Percentiles rank a stretch among this genome's conserved stretches.
Conservation (phyloP, 2,329 filamentous ascomycete species). For the Neopestalotiopsis sp. region DNA sequence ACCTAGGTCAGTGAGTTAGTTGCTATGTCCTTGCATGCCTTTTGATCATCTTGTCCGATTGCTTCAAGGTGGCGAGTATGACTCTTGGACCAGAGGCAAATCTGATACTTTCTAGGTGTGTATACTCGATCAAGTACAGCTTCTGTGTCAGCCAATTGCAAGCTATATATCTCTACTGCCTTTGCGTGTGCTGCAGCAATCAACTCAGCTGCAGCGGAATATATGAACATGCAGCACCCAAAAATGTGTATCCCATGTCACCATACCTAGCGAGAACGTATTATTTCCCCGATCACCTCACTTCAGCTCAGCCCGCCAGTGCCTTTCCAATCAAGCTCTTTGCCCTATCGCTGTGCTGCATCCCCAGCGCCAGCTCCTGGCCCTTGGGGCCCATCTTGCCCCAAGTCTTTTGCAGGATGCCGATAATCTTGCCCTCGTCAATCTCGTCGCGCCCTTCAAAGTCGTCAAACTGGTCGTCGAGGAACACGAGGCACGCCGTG, state of each 20-base stretch:
- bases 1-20: not conserved
- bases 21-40: not conserved
- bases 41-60: not conserved
- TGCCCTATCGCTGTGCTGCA: constrained; percentile 68
- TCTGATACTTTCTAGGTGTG: too few relatives aligned
- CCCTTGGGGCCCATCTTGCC: constrained; percentile 73
- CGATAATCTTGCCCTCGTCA: constrained; percentile 78
- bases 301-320: constrained; percentile 41
- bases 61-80: not conserved
- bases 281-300: too few relatives aligned
- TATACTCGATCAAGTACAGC: too few relatives aligned
- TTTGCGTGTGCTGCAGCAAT: too few relatives aligned
- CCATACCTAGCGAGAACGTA: not conserved
- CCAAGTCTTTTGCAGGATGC: constrained; percentile 76
- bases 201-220: too few relatives aligned
- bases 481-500: constrained; percentile 84
- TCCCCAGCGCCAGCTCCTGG: constrained; percentile 66
- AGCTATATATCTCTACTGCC: too few relatives aligned
- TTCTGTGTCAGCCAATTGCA: not conserved
- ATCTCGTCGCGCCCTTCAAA: constrained; percentile 71
- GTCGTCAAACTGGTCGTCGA: constrained; percentile 84
- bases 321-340: constrained; percentile 68
- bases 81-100: too few relatives aligned
- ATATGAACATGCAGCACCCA: too few relatives aligned
- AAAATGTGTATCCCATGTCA: too few relatives aligned